Base-by-base conservation (phyloP, 1,284 basidiomycete species). In the Cerrena zonata region DNA sequence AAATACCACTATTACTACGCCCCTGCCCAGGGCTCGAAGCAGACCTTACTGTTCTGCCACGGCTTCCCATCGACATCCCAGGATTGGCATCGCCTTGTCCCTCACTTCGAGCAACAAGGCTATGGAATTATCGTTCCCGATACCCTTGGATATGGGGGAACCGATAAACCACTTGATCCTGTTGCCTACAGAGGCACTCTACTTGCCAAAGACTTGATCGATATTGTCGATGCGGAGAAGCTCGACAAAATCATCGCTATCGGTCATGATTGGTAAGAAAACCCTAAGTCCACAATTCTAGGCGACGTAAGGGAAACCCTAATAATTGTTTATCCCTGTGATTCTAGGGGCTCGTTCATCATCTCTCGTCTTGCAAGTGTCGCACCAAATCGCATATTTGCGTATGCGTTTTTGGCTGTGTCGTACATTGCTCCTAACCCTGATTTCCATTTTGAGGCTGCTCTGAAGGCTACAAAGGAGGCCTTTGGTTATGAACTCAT, bases 121-220 rank as follows among this genome's bases (percentile, higher is more conserved):
- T 79, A 74, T 55, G 69, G 75, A 13, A 58, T 80, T 44, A 58
- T 82, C 53, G 75, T 72, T 3, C 78, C 76, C 11, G 77, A 80
- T 59, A 68, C 75, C 66, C 69, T 80, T 15, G 79, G 79, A 3
- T 80, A 79, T 50, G 78, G 75, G 7, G 71, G 69, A 4, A 77
- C 76, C 11, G 71, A 71, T 55, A 78, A 76, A 55, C 79, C 78
- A 1, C 58, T 57, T 0, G 69, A 74, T 38, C 59, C 70, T 1
- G 60, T 57, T n/a, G 53, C 55, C 12, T 82, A 79, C 60, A 63
- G 60, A n/a, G 58, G 62, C 1, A 72, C 66, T 51, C 60, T 62
- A 13, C 59, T 77, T 18, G 66, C 66, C 22, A 61, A 68, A 24
- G 77, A 80, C 57, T 51, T 80, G 18, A 56, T 75, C n/a, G 76